A percentile compares a stretch with the other conserved stretches of the same genome.
Conservation (phyloP, 257 asterid species). For the Solanum lycopersicoides region DNA sequence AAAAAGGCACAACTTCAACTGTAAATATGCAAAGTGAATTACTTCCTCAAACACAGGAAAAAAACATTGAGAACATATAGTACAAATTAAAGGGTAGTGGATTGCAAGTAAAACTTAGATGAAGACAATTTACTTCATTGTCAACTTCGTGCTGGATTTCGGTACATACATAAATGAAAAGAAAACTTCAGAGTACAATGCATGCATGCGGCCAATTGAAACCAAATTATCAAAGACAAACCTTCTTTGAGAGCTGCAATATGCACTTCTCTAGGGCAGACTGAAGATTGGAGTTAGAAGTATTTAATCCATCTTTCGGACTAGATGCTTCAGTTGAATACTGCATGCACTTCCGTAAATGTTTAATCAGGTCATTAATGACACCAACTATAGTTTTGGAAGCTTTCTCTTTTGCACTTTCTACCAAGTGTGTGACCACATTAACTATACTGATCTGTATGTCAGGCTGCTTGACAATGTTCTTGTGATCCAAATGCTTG, state of each 20-base stretch:
- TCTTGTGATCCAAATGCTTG: conserved; percentile 43
- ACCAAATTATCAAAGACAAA: conserved; percentile 5
- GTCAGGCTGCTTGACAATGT: conserved; percentile 23
- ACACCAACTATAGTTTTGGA: conserved; percentile 26
- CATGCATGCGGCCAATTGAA: neutral
- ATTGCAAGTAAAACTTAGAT: neutral
- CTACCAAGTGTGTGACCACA: conserved; percentile 19
- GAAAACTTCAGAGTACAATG: neutral
- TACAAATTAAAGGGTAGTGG: neutral
- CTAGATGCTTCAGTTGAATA: conserved; percentile 17
- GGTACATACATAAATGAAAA: neutral
- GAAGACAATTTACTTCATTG: neutral
- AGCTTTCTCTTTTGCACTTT: conserved; percentile 24
- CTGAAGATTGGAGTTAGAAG: conserved; percentile 20
- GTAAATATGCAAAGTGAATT: neutral
- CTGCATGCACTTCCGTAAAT: conserved; percentile 23
- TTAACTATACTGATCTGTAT: conserved; percentile 24
- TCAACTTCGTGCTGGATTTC: neutral
- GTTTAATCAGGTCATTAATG: conserved; percentile 32
- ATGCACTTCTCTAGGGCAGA: conserved; percentile 35
- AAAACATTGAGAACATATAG: neutral
- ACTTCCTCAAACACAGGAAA: neutral
- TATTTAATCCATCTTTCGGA: conserved; percentile 11
- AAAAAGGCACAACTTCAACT: neutral
- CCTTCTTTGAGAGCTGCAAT: conserved; percentile 29